Evolutionary conservation across 352 stramenopile species (phyloP).

Genomic region (Phytophthora chlamydospora): DNA sequence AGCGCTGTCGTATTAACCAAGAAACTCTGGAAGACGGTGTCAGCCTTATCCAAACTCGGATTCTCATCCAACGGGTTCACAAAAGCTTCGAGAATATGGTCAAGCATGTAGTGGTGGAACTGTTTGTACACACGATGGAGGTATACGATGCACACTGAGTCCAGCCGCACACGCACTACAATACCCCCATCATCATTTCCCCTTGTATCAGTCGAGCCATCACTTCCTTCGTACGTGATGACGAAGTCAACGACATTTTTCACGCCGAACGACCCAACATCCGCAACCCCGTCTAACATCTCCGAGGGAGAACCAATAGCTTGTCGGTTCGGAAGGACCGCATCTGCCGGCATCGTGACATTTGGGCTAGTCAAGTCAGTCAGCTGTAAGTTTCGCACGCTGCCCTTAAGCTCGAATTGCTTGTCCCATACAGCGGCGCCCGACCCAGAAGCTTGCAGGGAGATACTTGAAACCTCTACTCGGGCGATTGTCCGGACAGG

Average conservation of each 20-base stretch:
- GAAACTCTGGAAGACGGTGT: slow-evolving; percentile 39
- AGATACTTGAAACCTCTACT: slow-evolving; percentile 40
- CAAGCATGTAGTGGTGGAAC: slow-evolving; percentile 75
- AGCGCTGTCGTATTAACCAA: slow-evolving; percentile 43
- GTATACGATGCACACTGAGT: slow-evolving; percentile 84
- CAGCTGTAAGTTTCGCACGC: slow-evolving; percentile 71
- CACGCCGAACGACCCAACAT: slow-evolving; percentile 52
- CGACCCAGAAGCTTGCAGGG: slow-evolving; percentile 33
- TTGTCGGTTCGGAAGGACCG: slow-evolving; percentile 64
- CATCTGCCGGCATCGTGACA: slow-evolving; percentile 32
- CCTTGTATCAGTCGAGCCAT: slow-evolving; percentile 5
- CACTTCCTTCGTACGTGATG: slow-evolving; percentile 24
- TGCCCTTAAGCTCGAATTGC: slow-evolving; percentile 61
- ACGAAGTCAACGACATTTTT: slow-evolving; percentile 81
- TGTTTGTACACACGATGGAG: slow-evolving; percentile 90
- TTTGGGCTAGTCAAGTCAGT: slow-evolving; percentile 66
- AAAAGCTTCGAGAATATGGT: slow-evolving; percentile 50
- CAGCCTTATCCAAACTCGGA: slow-evolving; percentile 39
- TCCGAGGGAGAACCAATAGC: slow-evolving; percentile 72
- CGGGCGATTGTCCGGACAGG: slow-evolving; percentile 36
- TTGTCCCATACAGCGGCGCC: slow-evolving; percentile 16
- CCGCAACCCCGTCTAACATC: slow-evolving; percentile 42
- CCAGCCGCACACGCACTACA: slow-evolving; percentile 61
- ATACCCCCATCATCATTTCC: slow-evolving; percentile 20
- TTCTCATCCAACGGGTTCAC: slow-evolving; percentile 35